Evolutionary conservation across 495 filamentous ascomycete species (phyloP).

Genomic region (Cladorrhinum samala): DNA sequence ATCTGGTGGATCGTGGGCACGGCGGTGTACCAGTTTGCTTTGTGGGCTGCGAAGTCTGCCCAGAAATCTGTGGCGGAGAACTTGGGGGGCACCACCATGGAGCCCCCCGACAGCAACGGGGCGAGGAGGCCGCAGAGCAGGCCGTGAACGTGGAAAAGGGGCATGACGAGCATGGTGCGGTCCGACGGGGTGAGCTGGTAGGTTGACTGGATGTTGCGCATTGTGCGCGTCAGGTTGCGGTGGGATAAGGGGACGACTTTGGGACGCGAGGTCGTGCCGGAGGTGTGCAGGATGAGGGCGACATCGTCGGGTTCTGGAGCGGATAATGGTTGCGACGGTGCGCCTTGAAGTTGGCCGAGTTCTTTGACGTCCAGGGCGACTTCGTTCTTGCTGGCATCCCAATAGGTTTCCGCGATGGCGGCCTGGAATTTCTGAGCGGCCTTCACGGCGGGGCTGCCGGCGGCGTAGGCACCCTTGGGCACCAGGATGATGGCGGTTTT

Average conservation of each 20-base stretch:
- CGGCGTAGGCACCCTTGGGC: constrained; percentile 57
- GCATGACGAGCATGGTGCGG: constrained; percentile 84
- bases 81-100: constrained; percentile 62
- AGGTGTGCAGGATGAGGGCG: constrained; percentile 65
- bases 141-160: constrained; percentile 83
- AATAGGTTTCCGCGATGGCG: constrained; percentile 76
- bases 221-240: constrained; percentile 62
- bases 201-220: constrained; percentile 63
- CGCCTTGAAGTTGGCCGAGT: constrained; percentile 56
- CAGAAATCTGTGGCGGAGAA: constrained; percentile 86
- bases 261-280: constrained; percentile 74
- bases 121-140: constrained; percentile 73
- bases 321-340: constrained; percentile 41
- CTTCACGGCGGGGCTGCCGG: constrained; percentile 59
- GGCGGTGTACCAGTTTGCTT: constrained; percentile 85
- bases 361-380: constrained; percentile 73
- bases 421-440: constrained; percentile 70
- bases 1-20: constrained; percentile 89
- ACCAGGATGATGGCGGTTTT: constrained; percentile 68
- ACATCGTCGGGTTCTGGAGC: constrained; percentile 57
- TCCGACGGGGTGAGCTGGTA: constrained; percentile 62
- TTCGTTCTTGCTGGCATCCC: constrained; percentile 52
- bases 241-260: constrained; percentile 80
- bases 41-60: constrained; percentile 59
- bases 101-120: constrained; percentile 63